These are phyloP conservation scores for Tausonia pullulans DNA, from an alignment of 1,284 basidiomycete genomes.

Conservation along the genomic window DNA sequence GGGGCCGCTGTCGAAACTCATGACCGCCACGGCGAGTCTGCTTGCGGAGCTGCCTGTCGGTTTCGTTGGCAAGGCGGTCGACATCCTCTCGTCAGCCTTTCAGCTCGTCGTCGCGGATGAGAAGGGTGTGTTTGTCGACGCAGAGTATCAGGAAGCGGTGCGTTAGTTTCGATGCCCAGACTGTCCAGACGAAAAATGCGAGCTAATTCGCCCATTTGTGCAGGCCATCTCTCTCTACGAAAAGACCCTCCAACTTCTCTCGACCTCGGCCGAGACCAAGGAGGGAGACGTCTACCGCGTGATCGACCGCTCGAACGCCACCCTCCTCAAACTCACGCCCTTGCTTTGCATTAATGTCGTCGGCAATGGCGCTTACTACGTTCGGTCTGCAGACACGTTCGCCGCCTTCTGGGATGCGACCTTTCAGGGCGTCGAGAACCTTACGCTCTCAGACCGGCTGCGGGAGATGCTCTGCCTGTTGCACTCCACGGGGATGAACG, in stretches of 20 bases:
- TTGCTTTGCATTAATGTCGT: neutral
- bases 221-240: constrained; percentile 10
- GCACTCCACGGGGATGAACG: neutral
- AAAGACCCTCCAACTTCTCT: constrained; percentile 6
- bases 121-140: neutral
- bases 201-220: neutral
- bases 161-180: neutral
- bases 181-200: neutral
- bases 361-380: neutral
- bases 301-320: neutral
- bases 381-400: constrained; percentile 20
- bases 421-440: constrained; percentile 21
- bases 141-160: neutral
- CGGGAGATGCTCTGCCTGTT: constrained; percentile 4
- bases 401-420: constrained; percentile 26
- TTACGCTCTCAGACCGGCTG: constrained; percentile 25
- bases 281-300: constrained; percentile 10
- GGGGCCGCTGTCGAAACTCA: neutral
- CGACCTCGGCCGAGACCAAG: neutral
- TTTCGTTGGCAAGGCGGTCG: constrained; percentile 4
- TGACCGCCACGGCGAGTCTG: constrained; percentile 1
- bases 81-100: neutral
- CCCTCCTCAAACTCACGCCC: neutral
- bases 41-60: constrained; percentile 9
- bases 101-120: constrained; percentile 3